A percentile compares a stretch with the other conserved stretches of the same genome.
Evolutionary conservation across 2,329 filamentous ascomycete species (phyloP).

Genomic region (Mycosphaerella sp.): DNA sequence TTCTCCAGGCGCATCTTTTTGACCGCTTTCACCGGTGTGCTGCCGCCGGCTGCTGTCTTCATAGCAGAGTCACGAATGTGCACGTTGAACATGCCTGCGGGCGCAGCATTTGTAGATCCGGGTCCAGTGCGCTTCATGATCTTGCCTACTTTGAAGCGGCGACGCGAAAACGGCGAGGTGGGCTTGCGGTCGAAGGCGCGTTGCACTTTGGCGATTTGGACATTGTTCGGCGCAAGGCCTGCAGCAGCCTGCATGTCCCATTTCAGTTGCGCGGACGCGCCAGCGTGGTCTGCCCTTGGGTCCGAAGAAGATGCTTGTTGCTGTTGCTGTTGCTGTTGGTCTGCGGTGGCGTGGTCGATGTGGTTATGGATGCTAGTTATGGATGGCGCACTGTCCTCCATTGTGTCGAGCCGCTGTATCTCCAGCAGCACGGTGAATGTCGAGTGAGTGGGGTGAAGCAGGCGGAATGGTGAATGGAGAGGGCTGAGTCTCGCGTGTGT

Average conservation of each 20-base stretch:
- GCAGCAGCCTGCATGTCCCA: conserved; percentile 40
- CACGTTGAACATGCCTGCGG: conserved; percentile 9
- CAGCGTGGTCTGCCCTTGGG: neutral
- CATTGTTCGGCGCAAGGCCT: conserved; percentile 36
- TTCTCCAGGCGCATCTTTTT: conserved; percentile 40
- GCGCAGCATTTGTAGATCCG: conserved; percentile 1
- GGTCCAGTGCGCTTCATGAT: conserved; percentile 40
- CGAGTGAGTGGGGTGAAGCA: neutral
- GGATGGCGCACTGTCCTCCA: conserved; percentile 6
- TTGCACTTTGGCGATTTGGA: conserved; percentile 39
- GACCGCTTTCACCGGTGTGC: conserved; percentile 38
- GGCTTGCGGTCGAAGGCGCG: conserved; percentile 47
- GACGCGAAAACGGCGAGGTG: conserved; percentile 38
- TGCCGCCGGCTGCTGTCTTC: neutral
- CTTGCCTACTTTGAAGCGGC: conserved; percentile 32
- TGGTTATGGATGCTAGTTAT: conserved; percentile 2
- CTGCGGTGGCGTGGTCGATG: neutral
- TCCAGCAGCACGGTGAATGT: neutral
- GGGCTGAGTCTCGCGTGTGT: conserved; percentile 3
- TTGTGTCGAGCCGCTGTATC: neutral
- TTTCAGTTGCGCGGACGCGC: conserved; percentile 10
- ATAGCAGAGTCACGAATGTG: conserved; percentile 3
- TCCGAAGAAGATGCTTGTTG: neutral
- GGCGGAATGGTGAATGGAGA: neutral
- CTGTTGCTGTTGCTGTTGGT: neutral